Base-by-base conservation (phyloP, 1,139 yeast genomes). In the Blastobotrys aristatus region DNA sequence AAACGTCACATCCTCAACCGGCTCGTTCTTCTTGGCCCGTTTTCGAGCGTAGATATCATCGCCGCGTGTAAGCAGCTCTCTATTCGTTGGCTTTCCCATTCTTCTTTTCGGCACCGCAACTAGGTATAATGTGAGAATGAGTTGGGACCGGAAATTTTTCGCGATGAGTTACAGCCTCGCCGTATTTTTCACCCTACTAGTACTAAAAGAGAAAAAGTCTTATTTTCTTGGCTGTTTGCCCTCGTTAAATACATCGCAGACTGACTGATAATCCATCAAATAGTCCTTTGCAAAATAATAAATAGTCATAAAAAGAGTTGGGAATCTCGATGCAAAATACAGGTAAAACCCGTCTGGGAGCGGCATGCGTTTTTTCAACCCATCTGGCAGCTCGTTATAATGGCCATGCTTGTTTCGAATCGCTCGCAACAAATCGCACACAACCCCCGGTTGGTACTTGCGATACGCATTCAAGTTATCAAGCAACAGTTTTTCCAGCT, bases 381-480 rank as follows among this genome's bases (percentile, higher is more conserved):
- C 74, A 4, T 70, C 73, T 1, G 97, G 96, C 65, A 90, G 70
- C 61, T 94, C 98, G 66, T 88, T 88, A 65, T 77, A 92, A 65
- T 92, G 99, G 64, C 88, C 96, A 62, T 85, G 82, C 64, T 92
- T 92, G 70, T 92, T 92, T 57, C 99, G 74, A 57, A 92, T 70
- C 0, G 97, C 97, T 53, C 99, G 73, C 49, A 92, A 68, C 48
- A 92, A 69, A 64, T 94, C 98, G 80, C 88, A 79, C 43, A 92
- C 67, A 55, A 82, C 84, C 49, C 77, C 81, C 0, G 84, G 77
- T 54, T 84, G 84, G 63, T 92, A 94, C 65, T 88, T 90, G 57
- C 99, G 76, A 64, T 88, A 92, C 62, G 85, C 87, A 18, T 96
- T 96, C 54, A 94, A 71, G 60, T 90, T 88, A 21, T 83, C 87